Evolutionary conservation across 768 basidiomycete species (phyloP), one percentile per base, ranked within the genome.

Genomic region (Neoboletus subvelutipes): DNA sequence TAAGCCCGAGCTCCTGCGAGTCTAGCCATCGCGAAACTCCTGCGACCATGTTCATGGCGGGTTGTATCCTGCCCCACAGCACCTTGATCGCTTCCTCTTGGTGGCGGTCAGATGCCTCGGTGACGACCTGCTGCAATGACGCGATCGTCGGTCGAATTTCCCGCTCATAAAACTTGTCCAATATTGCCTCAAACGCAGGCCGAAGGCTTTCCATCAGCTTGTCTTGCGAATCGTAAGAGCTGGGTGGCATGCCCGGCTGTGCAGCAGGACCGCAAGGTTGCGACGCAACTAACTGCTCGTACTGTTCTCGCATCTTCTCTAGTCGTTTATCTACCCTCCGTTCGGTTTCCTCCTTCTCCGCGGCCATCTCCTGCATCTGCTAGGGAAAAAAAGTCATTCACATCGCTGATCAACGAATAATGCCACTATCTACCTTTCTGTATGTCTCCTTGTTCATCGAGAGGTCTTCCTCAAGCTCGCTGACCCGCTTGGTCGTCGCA

Each of bases 1-100:
- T 66, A 40, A 36, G 52, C 13, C 17, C 26, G 3, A 71, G 66
- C 40, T 66, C 66, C 22, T 71, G 67, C 10, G 70, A 71, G 52
- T 70, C 69, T 17, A 70, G 53, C 69, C 69, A 70, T 45, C 52
- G 59, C 22, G 67, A 71, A 46, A 70, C 69, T 13, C 63, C 69
- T 3, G 66, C 62, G 3, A 71, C 69, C 62, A 69, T 62, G 37
- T 67, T 67, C 69, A 70, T 69, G 4, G 70, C 70, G n/a, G 69
- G 69, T 43, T 67, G 62, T 36, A 70, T 62, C 58, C 42, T 62
- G 10, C 66, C 66, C 70, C 69, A 70, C 26, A 70, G 29, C 22
- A 64, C 66, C 28, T 48, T 47, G 4, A 68, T 56, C 17, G 61
- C 55, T 17, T 66, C 68, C 37, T 59, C 56, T 47, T 67, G 70